A percentile compares a stretch with the other conserved stretches of the same genome.
Evolutionary conservation across 306 rosid genomes (phyloP).

Genomic region (Hippophae tibetana): DNA sequence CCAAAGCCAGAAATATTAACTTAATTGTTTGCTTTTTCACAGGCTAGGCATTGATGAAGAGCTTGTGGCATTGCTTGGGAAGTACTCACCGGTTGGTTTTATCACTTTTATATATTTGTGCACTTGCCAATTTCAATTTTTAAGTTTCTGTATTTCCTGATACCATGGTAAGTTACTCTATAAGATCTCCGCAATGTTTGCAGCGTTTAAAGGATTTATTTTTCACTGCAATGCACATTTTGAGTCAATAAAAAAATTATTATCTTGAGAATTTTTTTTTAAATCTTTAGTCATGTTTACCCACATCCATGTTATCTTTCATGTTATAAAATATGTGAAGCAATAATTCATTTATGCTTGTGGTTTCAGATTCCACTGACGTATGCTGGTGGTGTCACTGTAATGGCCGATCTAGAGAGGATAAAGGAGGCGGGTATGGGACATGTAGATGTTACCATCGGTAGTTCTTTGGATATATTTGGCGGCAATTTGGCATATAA

Average conservation of each 20-base stretch:
- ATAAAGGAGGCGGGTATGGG: slow-evolving; percentile 65
- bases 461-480: slow-evolving; percentile 84
- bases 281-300: too few relatives aligned
- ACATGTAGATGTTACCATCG: slow-evolving; percentile 69
- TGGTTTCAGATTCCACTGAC: slow-evolving; percentile 75
- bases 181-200: too few relatives aligned
- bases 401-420: slow-evolving; percentile 70
- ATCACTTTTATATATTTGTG: background rate
- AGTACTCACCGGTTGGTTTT: slow-evolving; percentile 68
- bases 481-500: slow-evolving; percentile 56
- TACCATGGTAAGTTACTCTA: background rate
- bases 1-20: background rate
- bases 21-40: slow-evolving; percentile 20
- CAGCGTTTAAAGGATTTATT: too few relatives aligned
- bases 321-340: too few relatives aligned
- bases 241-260: too few relatives aligned
- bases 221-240: too few relatives aligned
- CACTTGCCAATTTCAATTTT: background rate
- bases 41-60: slow-evolving; percentile 96
- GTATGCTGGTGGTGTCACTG: slow-evolving; percentile 87
- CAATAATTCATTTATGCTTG: background rate
- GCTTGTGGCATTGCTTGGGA: slow-evolving; percentile 81
- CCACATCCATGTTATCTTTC: too few relatives aligned
- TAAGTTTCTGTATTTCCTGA: background rate
- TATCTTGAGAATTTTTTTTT: too few relatives aligned